Evolutionary conservation across 1,139 yeast species (phyloP), one percentile per base, ranked within the genome.

Genomic region (Wickerhamomyces sp.): DNA sequence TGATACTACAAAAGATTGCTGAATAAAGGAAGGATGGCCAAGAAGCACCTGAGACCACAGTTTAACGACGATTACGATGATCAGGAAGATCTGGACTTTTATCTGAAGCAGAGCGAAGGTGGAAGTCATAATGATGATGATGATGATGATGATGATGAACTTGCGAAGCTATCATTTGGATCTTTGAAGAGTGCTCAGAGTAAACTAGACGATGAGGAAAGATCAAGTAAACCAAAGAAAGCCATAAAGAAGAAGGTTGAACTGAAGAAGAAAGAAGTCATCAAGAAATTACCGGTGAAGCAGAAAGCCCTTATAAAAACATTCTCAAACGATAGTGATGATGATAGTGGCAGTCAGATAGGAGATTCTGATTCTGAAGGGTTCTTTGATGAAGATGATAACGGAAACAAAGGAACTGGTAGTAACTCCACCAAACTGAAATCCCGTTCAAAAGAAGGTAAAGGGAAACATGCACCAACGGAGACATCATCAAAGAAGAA

Each of bases 391-490:
- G 62, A 56, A 36, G 65, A 58, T 15, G 55, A 44, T 30, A 50
- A 43, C 36, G 45, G 44, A 30, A 40, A 43, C 35, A 9, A 36
- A 15, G 50, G 53, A 9, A 49, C 46, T 8, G 36, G 39, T 36
- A 40, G 30, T 13, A 18, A 39, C 35, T 37, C 39, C 36, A 31
- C 37, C 35, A 5, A 40, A 45, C 29, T 60, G 23, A 18, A 18
- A 18, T 18, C 23, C 23, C 23, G 23, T 52, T 45, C 51, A 46
- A 48, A 53, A 47, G 35, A 52, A 49, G 53, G 58, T 37, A 71
- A 68, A 52, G 69, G 65, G 54, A 88, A 88, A 59, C 95, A 89
- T 67, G 95, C 95, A 0, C 96, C 96, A 7, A 65, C 80, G 0
- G 95, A 83, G 60, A 57, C 78, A 27, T 84, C 94, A 7, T 69